Evolutionary conservation across 768 basidiomycete species (phyloP).

Genomic region (Podaxis rugospora): DNA sequence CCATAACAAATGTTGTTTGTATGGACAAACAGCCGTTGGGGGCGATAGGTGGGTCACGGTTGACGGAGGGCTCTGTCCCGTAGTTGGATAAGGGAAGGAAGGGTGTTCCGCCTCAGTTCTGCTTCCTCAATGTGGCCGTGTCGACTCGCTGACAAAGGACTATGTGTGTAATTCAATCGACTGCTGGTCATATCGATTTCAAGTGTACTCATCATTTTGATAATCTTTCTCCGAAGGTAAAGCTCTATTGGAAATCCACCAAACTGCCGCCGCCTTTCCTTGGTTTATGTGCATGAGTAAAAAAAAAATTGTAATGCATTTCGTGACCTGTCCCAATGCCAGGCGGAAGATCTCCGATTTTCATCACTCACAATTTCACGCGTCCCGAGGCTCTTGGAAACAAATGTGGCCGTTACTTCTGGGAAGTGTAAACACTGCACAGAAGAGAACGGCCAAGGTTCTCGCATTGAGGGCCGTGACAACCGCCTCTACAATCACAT

Average conservation of each 20-base stretch:
- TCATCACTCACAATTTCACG: background rate
- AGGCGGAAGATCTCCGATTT: background rate
- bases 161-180: background rate
- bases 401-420: background rate
- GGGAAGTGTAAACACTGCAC: background rate
- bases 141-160: background rate
- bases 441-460: too few species aligned
- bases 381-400: background rate
- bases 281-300: background rate
- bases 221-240: too few species aligned
- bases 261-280: background rate
- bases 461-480: too few species aligned
- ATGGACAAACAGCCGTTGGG: constrained; percentile 16
- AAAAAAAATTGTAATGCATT: too few species aligned
- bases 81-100: too few species aligned
- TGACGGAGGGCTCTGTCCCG: constrained; percentile 10
- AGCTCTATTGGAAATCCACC: background rate
- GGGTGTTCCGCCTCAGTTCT: background rate
- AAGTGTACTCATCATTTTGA: background rate
- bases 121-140: background rate
- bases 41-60: constrained; percentile 12
- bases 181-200: background rate
- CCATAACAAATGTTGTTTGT: constrained; percentile 14
- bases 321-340: background rate
- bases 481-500: too few species aligned